Percentiles rank a stretch among this genome's conserved stretches.
Evolutionary conservation across 2,329 filamentous ascomycete species (phyloP).

Genomic region (Aspergillus tamarii): DNA sequence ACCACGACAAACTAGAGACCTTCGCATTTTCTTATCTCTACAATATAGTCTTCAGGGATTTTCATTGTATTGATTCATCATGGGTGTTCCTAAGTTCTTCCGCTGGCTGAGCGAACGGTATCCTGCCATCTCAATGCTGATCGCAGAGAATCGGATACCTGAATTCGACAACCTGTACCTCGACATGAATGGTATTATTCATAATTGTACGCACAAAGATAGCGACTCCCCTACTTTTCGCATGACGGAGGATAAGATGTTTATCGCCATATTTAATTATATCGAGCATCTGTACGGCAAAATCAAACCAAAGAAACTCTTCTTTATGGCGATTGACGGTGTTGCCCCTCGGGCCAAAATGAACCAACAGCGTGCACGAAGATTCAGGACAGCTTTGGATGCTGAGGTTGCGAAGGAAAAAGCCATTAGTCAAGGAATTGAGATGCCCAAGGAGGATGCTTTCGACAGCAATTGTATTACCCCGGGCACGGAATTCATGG

Average conservation of each 20-base stretch:
- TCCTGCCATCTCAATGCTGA: conserved; percentile 96
- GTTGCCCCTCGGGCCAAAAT: conserved; percentile 98
- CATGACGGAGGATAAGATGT: conserved; percentile 98
- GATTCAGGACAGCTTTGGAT: conserved; percentile 93
- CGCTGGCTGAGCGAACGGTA: conserved; percentile 99
- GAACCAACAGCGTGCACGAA: conserved; percentile 96
- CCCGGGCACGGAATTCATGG: conserved; percentile 96
- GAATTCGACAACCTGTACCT: conserved; percentile 96
- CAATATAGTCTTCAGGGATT: conserved; percentile 10
- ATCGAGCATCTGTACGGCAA: conserved; percentile 98
- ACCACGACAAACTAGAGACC: conserved; percentile 17
- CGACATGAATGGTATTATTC: conserved; percentile 97
- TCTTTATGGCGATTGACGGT: conserved; percentile 99
- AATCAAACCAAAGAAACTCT: conserved; percentile 97
- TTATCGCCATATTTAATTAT: conserved; percentile 99
- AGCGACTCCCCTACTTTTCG: conserved; percentile 89
- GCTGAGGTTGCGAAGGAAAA: conserved; percentile 88
- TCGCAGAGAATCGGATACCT: conserved; percentile 97
- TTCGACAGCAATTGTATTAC: conserved; percentile 99
- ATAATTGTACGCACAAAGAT: conserved; percentile 98
- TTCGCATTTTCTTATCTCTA: conserved; percentile 15
- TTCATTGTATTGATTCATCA: conserved; percentile 38
- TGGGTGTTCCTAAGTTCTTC: conserved; percentile 87
- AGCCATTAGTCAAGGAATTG: conserved; percentile 83
- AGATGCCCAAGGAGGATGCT: conserved; percentile 91